Evolutionary conservation across 2,329 filamentous ascomycete species (phyloP).

Genomic region (Ilyonectria destructans): DNA sequence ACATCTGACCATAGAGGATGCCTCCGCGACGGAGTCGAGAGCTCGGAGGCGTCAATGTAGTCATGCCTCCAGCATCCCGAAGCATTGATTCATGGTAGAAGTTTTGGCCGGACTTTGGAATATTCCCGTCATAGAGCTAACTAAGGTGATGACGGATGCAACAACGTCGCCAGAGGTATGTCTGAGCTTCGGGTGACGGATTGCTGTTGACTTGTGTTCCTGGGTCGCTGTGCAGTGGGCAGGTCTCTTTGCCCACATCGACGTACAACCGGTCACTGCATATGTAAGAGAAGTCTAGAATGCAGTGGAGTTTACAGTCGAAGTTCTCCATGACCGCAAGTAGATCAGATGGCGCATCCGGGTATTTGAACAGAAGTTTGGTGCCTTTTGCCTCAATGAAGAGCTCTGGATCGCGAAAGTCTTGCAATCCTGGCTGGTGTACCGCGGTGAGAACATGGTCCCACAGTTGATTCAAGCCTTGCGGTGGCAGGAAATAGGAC

Average conservation of each 20-base stretch:
- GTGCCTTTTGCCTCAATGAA: constrained; percentile 4
- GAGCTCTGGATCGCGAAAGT: constrained; percentile 25
- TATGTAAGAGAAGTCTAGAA: constrained; percentile 20
- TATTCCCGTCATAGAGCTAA: constrained; percentile 11
- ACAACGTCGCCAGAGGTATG: constrained; percentile 23
- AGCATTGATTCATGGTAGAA: constrained; percentile 28
- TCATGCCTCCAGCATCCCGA: constrained; percentile 8
- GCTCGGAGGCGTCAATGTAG: constrained; percentile 7
- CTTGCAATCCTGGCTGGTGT: constrained; percentile 10
- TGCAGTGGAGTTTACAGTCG: constrained; percentile 5
- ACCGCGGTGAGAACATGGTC: constrained; percentile 21
- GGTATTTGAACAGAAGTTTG: background rate
- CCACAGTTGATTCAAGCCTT: constrained; percentile 27
- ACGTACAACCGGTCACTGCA: constrained; percentile 20
- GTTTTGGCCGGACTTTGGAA: constrained; percentile 20
- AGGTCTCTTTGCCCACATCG: constrained; percentile 24
- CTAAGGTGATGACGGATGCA: constrained; percentile 17
- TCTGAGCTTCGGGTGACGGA: background rate
- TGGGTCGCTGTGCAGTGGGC: background rate
- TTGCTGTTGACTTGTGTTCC: rapidly evolving
- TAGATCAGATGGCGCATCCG: background rate
- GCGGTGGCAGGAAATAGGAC: constrained; percentile 23
- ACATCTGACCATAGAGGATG: constrained; percentile 22
- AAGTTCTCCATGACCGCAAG: constrained; percentile 5
- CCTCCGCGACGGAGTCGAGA: constrained; percentile 24